phyloP scores from a whole-genome alignment of 257 asterid species.

The Jacaranda copaia region DNA sequence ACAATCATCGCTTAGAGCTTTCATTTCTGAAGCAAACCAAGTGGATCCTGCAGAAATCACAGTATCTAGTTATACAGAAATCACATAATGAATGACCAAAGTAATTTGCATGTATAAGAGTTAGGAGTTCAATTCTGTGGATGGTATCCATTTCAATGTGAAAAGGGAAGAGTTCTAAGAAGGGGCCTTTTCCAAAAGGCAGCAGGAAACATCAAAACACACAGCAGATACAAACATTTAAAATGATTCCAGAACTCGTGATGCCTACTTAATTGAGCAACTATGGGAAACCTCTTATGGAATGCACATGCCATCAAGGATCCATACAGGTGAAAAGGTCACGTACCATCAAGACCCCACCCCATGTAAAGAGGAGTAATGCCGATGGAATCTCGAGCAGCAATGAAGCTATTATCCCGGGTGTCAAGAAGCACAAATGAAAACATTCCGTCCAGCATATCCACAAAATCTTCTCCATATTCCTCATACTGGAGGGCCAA shows the following conservation, averaged over 20 bases:
- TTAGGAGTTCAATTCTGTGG: constrained; percentile 10
- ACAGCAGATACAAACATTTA: constrained; percentile 25
- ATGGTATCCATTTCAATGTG: constrained; percentile 13
- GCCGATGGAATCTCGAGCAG: constrained; percentile 99
- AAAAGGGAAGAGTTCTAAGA: neutral
- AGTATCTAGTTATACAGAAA: constrained; percentile 24
- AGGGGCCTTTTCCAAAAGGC: constrained; percentile 20
- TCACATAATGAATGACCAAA: constrained; percentile 14
- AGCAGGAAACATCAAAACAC: constrained; percentile 23
- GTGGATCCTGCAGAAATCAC: constrained; percentile 78
- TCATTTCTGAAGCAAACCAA: constrained; percentile 99
- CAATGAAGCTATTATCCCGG: constrained; percentile 92
- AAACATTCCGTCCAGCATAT: constrained; percentile 99
- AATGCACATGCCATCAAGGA: constrained; percentile 30
- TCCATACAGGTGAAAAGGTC: constrained; percentile 13
- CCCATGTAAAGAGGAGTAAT: constrained; percentile 97
- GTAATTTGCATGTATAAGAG: constrained; percentile 20
- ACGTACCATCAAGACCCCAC: constrained; percentile 98
- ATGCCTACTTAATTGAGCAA: neutral
- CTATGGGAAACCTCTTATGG: constrained; percentile 8
- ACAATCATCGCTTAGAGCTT: constrained; percentile 97
- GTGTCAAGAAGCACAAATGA: constrained; percentile 99
- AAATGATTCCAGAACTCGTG: constrained; percentile 4
- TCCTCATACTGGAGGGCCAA: constrained; percentile 80
- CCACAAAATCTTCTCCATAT: constrained; percentile 90